Conservation (phyloP, 495 filamentous ascomycete species). For the Copromyces sp. region DNA sequence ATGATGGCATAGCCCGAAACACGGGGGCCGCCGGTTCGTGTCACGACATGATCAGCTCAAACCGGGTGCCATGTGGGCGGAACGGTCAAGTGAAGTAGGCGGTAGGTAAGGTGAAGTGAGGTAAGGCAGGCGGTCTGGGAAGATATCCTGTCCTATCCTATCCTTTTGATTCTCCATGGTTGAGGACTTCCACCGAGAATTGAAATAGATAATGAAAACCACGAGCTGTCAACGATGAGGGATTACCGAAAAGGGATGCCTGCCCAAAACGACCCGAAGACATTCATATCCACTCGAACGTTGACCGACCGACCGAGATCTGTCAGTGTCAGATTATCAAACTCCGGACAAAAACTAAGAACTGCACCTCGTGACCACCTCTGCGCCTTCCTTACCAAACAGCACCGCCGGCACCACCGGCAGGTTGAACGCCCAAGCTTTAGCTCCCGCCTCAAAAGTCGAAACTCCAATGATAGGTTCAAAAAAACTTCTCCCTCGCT, state of each 20-base stretch:
- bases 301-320: neutral
- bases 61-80: neutral
- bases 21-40: neutral
- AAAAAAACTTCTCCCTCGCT: neutral
- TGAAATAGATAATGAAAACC: neutral
- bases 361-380: neutral
- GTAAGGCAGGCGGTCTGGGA: neutral
- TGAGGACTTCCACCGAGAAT: neutral
- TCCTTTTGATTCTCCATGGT: neutral
- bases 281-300: neutral
- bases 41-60: neutral
- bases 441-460: neutral
- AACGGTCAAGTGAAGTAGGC: neutral
- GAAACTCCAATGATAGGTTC: neutral
- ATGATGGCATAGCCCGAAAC: neutral
- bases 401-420: neutral
- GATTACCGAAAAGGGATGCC: neutral
- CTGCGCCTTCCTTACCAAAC: neutral
- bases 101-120: neutral
- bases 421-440: neutral
- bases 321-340: neutral
- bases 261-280: neutral
- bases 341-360: neutral
- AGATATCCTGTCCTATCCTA: neutral
- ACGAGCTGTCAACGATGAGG: neutral